These are phyloP conservation scores for Termitomyces sp. DNA, from an alignment of 768 basidiomycete species.

Conservation along the genomic window DNA sequence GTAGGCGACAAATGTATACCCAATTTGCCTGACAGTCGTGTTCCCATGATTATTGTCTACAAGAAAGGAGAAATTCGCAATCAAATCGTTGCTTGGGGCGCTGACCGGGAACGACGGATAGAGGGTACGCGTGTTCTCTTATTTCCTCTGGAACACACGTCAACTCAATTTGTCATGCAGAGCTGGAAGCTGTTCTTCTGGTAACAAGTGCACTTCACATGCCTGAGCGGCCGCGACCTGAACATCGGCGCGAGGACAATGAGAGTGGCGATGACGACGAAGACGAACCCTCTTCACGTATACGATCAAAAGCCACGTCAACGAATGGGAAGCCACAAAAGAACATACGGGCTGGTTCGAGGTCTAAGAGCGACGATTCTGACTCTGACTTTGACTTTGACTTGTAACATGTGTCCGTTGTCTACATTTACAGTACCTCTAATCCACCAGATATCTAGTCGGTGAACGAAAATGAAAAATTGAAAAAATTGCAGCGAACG, in stretches of 20 bases:
- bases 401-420: constrained; percentile 30
- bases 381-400: constrained; percentile 83
- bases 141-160: background rate
- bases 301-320: constrained; percentile 53
- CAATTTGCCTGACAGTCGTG: constrained; percentile 86
- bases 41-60: constrained; percentile 92
- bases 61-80: constrained; percentile 86
- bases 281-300: constrained; percentile 45
- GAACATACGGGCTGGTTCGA: constrained; percentile 43
- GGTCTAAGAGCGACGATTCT: constrained; percentile 40
- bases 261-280: constrained; percentile 46
- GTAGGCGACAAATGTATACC: constrained; percentile 93
- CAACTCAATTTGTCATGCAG: constrained; percentile 27
- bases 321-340: constrained; percentile 45
- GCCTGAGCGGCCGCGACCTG: constrained; percentile 37
- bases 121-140: constrained; percentile 49
- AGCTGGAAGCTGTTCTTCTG: constrained; percentile 67
- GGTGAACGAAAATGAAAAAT: background rate
- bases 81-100: constrained; percentile 82
- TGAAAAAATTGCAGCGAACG: background rate
- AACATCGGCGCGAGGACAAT: constrained; percentile 24
- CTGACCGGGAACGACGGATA: constrained; percentile 66
- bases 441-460: background rate
- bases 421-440: background rate
- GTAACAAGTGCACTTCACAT: constrained; percentile 61